Base-by-base conservation (phyloP, 352 stramenopile genomes). In the Globisporangium solare region DNA sequence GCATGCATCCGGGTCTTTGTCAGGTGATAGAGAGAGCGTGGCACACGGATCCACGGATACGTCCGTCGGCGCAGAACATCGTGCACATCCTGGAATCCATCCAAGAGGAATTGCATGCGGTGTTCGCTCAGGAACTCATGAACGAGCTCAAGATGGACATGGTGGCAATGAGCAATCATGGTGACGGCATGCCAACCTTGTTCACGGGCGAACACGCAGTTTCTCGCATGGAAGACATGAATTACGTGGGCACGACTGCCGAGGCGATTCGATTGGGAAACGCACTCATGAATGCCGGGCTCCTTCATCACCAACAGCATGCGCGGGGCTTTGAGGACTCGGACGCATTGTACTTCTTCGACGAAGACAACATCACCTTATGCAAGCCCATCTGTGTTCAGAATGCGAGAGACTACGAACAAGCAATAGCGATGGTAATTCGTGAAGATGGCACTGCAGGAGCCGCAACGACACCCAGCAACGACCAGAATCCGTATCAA, bases 191-290 rank as follows among this genome's bases (percentile, higher is more conserved):
- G 39, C 51, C 51, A 2, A 56, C 51, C 5, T 32, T 59, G 6
- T 59, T 59, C 53, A 59, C 53, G 17, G 31, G 22, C 0, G 47
- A 52, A 20, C 21, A 52, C 47, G 11, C 35, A 47, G n/a, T 37
- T 15, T 24, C 39, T 1, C 46, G 46, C 17, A 69, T 71, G 6
- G 61, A 52, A 2, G 60, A 75, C 18, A 74, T 82, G 68, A 47
- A 70, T 21, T 7, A 51, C 70, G 47, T 57, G 66, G 22, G 46
- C 2, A 35, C 20, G 12, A 32, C 46, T 18, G 46, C 46, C 20
- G 74, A 85, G 62, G 74, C 67, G 42, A 53, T 82, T 7, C 72
- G 72, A 17, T 46, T 85, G 27, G 74, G 74, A 22, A 82, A 85
- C 48, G 72, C 72, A 7, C 67, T 82, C 27, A 81, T 84, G 74